Percentiles rank a stretch among this genome's conserved stretches.
phyloP scores from a whole-genome alignment of 768 basidiomycete species.

The Tulasnella sp. region DNA sequence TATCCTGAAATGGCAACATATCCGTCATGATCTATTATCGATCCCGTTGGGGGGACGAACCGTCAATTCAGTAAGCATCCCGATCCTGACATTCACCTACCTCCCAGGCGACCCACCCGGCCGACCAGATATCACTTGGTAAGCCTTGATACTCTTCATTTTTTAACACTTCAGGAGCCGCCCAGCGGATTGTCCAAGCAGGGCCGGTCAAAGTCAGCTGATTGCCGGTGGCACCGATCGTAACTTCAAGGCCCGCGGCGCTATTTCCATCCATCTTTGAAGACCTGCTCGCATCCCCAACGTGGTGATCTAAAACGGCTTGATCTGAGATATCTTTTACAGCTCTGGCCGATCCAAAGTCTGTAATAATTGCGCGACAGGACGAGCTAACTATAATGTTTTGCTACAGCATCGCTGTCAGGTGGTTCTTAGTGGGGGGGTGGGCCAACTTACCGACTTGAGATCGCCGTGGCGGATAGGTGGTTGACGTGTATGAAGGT shows the following conservation, averaged over 20 bases:
- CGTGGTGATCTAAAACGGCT: background rate
- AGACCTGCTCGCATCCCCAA: too few species aligned
- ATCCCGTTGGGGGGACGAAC: too few species aligned
- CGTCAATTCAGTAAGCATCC: background rate
- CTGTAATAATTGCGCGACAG: background rate
- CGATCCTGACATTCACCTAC: background rate
- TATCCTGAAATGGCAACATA: background rate
- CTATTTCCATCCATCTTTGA: too few species aligned
- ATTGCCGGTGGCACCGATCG: background rate
- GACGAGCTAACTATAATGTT: background rate
- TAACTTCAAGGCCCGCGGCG: background rate
- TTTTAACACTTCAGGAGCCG: background rate
- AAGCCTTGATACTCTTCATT: background rate
- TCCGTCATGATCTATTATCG: background rate
- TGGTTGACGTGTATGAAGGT: background rate
- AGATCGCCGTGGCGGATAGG: background rate
- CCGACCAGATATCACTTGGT: background rate
- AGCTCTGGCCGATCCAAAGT: background rate
- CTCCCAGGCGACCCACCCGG: background rate
- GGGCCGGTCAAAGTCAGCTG: background rate
- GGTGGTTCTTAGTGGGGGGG: too few species aligned
- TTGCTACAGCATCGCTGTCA: background rate
- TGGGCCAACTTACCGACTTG: background rate
- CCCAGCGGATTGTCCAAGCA: background rate
- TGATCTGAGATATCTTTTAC: background rate